A percentile compares a stretch with the other conserved stretches of the same genome.
Evolutionary conservation across 1,284 basidiomycete species (phyloP).

Genomic region (Paramarasmius palmivorus): DNA sequence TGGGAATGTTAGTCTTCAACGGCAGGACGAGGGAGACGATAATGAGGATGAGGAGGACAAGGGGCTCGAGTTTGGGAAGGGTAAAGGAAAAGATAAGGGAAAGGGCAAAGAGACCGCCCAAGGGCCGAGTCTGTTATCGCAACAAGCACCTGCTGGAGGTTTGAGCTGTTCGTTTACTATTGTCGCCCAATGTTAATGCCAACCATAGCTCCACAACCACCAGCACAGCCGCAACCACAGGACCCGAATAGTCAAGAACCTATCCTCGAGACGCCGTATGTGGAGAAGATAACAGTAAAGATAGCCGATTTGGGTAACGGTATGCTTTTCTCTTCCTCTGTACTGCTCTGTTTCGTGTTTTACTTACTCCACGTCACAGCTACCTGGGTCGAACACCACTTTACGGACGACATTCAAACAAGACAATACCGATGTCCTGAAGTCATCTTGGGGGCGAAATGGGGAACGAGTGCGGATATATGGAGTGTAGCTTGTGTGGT

Average conservation of each 20-base stretch:
- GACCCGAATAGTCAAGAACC: neutral
- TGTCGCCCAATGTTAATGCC: too few species aligned
- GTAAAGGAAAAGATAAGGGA: neutral
- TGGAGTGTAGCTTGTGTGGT: slow-evolving; percentile 97
- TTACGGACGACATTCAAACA: slow-evolving; percentile 96
- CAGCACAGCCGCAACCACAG: neutral
- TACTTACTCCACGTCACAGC: slow-evolving; percentile 37
- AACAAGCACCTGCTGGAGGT: neutral
- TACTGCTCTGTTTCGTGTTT: neutral
- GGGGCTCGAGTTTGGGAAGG: neutral
- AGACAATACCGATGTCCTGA: slow-evolving; percentile 97
- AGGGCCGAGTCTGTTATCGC: neutral
- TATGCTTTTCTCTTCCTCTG: slow-evolving; percentile 31
- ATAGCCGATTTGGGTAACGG: slow-evolving; percentile 97
- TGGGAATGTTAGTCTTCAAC: neutral
- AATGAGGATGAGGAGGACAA: neutral
- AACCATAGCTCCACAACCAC: neutral
- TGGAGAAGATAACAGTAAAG: slow-evolving; percentile 92
- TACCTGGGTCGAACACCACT: slow-evolving; percentile 90
- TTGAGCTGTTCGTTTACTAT: neutral
- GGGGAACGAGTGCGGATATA: slow-evolving; percentile 93
- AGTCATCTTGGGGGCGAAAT: slow-evolving; percentile 92
- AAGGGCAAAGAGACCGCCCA: neutral
- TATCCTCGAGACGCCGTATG: neutral
- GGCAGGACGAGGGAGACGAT: neutral